Conservation (phyloP, 2,329 filamentous ascomycete species). For the Ophioceras dolichostomum region DNA sequence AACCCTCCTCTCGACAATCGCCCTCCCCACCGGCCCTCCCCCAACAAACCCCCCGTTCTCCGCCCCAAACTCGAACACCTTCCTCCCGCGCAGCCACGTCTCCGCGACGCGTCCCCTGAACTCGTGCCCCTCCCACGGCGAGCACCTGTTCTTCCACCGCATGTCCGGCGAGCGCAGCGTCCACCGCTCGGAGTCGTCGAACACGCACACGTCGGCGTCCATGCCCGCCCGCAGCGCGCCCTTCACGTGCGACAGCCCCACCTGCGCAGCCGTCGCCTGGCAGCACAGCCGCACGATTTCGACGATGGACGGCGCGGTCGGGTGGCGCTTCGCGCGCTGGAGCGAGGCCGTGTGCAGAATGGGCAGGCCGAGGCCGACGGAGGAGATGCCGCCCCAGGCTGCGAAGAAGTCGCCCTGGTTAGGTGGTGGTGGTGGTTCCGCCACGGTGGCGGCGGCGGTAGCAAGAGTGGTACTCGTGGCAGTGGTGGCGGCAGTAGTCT, state of each 20-base stretch:
- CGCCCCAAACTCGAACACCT: constrained; percentile 59
- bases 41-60: constrained; percentile 35
- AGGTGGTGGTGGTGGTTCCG: no score
- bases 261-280: constrained; percentile 75
- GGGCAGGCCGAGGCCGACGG: constrained; percentile 81
- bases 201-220: constrained; percentile 86
- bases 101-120: constrained; percentile 70
- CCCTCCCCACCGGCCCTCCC: constrained; percentile 33
- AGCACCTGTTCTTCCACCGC: constrained; percentile 90
- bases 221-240: constrained; percentile 70
- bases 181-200: constrained; percentile 76
- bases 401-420: constrained; percentile 75
- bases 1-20: constrained; percentile 48
- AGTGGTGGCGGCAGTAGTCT: neutral
- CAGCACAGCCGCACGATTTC: constrained; percentile 82
- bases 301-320: constrained; percentile 34
- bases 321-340: constrained; percentile 39
- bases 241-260: constrained; percentile 71
- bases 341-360: constrained; percentile 75
- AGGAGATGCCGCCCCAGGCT: constrained; percentile 93
- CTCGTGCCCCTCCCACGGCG: constrained; percentile 72
- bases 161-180: constrained; percentile 64
- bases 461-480: neutral
- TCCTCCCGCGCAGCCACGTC: constrained; percentile 72
- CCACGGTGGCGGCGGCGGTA: constrained; percentile 20